Evolutionary conservation across 2,329 filamentous ascomycete genomes (phyloP), one percentile per base, ranked within the genome.

Genomic region (Aspergillus sp.): DNA sequence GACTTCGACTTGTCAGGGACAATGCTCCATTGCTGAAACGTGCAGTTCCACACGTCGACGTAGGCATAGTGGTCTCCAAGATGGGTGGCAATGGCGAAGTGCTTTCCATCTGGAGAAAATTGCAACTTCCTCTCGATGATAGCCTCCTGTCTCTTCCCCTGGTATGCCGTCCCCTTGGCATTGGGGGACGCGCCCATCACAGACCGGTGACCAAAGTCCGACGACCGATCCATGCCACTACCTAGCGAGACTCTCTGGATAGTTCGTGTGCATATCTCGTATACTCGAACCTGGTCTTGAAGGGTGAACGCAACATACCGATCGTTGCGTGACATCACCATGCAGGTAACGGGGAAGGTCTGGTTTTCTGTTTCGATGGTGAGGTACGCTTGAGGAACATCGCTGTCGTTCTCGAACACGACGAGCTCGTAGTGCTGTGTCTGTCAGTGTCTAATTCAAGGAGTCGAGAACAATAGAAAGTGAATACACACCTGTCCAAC

Each of bases 1-100:
- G 63, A 64, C 39, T 58, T 62, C 2, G 66, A 67, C 11, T 51
- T 56, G 17, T 62, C 65, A 10, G 58, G 54, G 3, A 52, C 59
- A 42, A 64, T 52, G 25, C 56, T 63, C 67, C 67, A 69, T 48
- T 61, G 60, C 19, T 66, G 61, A 10, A 54, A 27, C 41, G 41
- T 62, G 27, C 66, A 64, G 53, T 67, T 60, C 67, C 67, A 69
- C 8, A 69, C 62, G 30, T 69, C 67, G 4, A 68, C 62, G 52
- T 65, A 66, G 23, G 61, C 62, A 36, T 60, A 62, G 62, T 72
- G 70, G 38, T 74, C 69, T 3, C 67, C 71, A 3, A 75, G 65
- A 52, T 74, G 73, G 1, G 72, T 74, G 8, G 73, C 72, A 17
- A 75, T 70, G 11, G 71, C 68, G 15, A 76, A 67, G 15, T 65